phyloP scores from a whole-genome alignment of 306 rosid genomes.

The Spatholobus suberectus region DNA sequence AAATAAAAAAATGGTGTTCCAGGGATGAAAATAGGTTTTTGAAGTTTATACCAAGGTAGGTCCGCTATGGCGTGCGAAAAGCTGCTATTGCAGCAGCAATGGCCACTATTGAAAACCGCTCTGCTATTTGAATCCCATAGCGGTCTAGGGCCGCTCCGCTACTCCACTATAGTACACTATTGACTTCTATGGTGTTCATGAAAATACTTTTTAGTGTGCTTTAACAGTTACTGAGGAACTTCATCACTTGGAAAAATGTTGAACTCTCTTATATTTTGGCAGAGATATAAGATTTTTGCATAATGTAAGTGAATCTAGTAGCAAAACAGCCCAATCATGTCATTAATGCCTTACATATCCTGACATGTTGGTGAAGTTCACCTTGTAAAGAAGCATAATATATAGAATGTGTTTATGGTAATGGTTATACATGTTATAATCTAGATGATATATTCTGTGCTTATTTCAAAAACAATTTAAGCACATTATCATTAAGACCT shows the following conservation, averaged over 20 bases:
- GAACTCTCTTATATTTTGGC: neutral
- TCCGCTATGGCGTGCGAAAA: too few species aligned
- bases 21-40: too few species aligned
- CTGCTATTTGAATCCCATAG: too few species aligned
- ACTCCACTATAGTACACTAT: neutral
- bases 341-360: conserved; percentile 5
- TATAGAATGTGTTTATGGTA: neutral
- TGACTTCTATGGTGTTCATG: too few species aligned
- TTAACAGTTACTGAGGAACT: conserved; percentile 2
- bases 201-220: neutral
- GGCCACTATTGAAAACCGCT: too few species aligned
- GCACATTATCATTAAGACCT: neutral
- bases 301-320: neutral
- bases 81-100: too few species aligned
- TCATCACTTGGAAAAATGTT: neutral
- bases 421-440: neutral
- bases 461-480: conserved; percentile 19
- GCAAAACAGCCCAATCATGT: neutral
- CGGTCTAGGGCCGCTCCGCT: neutral
- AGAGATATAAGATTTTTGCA: neutral
- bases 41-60: too few species aligned
- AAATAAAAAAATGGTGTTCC: too few species aligned
- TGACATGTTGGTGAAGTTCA: neutral
- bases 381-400: neutral
- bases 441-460: neutral